Base-by-base conservation (phyloP, 2,329 filamentous ascomycete species). In the Allantophomopsis cytisporea region DNA sequence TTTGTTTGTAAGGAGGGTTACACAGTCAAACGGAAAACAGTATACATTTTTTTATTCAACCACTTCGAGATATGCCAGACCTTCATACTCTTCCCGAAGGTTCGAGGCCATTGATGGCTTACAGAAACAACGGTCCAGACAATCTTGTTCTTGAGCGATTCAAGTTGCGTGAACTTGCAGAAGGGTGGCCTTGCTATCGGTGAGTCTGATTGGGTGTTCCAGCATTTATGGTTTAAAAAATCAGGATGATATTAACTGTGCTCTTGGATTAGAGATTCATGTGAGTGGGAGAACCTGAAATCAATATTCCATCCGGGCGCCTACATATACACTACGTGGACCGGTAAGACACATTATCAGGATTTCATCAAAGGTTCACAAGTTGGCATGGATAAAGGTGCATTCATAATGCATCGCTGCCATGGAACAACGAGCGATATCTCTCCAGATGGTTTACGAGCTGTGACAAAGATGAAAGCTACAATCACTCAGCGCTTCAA, bases 261-360 rank as follows among this genome's bases (percentile, higher is more conserved):
- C 18, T 20, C 7, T 20, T 20, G 18, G 7, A 20, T 20, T 39
- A 61, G 63, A 10, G 64, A 69, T 45, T 57, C 63, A 7, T 68
- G 65, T 44, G 67, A 71, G 50, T 71, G 66, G 67, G 61, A 68
- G 36, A 70, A 70, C 47, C 58, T 69, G 16, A 51, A 52, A 11
- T 68, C 65, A 3, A 68, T 70, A 35, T 70, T 70, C 50, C 64
- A 68, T 44, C 58, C 60, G 0, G 56, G 57, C 30, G 66, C 67
- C 2, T 57, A 61, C 44, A 61, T 70, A 28, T 69, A 68, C 50
- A 70, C 67, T 0, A 67, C 66, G 10, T 71, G 65, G 67, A 63
- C 65, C 0, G 66, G 65, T 2, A 56, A 60, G 6, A 61, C 61
- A 0, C 47, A 54, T 12, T 58, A 59, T 42, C 45, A 53, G 2